These are phyloP conservation scores for Corymbia calophylla DNA, from an alignment of 441 rosid genomes.

Conservation along the genomic window DNA sequence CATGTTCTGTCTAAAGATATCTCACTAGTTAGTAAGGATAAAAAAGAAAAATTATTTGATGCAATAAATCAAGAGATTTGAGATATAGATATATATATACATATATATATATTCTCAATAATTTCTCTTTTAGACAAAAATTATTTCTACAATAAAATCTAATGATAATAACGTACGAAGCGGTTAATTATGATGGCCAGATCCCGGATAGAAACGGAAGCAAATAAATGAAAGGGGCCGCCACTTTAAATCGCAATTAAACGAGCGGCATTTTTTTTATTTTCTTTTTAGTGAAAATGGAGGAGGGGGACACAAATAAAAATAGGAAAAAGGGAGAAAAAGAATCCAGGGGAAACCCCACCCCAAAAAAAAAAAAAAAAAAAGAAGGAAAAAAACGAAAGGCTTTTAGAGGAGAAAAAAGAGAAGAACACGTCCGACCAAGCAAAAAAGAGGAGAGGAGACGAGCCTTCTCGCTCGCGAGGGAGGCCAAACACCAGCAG, in stretches of 20 bases:
- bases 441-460: background rate
- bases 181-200: no score
- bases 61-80: background rate
- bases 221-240: background rate
- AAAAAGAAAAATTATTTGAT: no score
- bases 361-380: background rate
- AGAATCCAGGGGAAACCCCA: background rate
- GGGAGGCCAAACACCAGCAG: background rate
- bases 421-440: background rate
- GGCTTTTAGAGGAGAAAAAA: background rate
- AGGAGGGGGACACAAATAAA: background rate
- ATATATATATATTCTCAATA: rapidly evolving
- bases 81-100: no score
- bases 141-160: background rate
- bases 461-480: background rate
- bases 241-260: no score
- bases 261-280: no score
- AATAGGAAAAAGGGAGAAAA: background rate
- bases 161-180: no score
- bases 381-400: background rate
- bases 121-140: no score
- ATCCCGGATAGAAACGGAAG: no score
- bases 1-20: background rate
- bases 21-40: background rate
- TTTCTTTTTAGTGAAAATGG: background rate